Evolutionary conservation across 163 green algal species (phyloP).

Genomic region (Scenedesmus sp.): DNA sequence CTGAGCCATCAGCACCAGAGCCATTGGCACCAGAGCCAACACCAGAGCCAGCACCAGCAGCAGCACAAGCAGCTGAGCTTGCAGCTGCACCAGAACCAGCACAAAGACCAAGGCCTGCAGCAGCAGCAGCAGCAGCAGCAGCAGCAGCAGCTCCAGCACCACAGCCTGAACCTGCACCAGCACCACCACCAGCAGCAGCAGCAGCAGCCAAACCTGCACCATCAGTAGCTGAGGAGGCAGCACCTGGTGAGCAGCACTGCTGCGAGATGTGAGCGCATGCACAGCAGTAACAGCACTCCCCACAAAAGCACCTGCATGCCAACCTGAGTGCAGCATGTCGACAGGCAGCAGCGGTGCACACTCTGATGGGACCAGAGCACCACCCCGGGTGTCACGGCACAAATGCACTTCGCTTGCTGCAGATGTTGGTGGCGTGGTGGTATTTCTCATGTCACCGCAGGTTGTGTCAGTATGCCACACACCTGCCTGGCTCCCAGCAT

Average conservation of each 20-base stretch:
- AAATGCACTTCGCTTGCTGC: background rate
- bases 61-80: background rate
- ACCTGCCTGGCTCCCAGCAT: too few species aligned
- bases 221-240: background rate
- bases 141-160: background rate
- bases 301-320: too few species aligned
- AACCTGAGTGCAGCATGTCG: too few species aligned
- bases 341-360: too few species aligned
- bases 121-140: background rate
- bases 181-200: constrained; percentile 4
- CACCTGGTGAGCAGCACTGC: background rate
- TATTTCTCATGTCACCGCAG: too few species aligned
- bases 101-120: background rate
- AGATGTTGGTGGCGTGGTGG: background rate
- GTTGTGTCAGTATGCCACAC: too few species aligned
- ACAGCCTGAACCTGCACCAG: background rate
- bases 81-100: background rate
- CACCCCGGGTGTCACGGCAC: too few species aligned
- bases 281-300: too few species aligned
- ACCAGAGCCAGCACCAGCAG: background rate
- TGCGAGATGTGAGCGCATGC: too few species aligned
- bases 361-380: too few species aligned
- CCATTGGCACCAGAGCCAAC: too few species aligned
- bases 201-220: background rate
- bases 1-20: background rate